Percentiles rank a stretch among this genome's conserved stretches.
These are phyloP conservation scores for Pseudogymnoascus pannorum DNA, from an alignment of 2,329 filamentous ascomycete genomes.

Conservation along the genomic window DNA sequence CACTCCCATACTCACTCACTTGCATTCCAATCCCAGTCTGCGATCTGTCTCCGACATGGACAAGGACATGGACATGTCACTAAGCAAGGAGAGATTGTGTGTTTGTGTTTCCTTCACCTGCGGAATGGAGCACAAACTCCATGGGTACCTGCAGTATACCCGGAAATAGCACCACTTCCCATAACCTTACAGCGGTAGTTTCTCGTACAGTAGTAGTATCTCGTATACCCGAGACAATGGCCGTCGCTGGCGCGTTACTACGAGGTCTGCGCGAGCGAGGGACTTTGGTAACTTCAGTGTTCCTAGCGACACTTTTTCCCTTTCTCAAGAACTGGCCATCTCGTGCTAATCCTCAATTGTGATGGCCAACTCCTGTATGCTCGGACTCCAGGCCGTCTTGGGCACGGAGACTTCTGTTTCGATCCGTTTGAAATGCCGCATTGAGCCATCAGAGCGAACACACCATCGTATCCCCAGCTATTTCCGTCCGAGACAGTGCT, in stretches of 20 bases:
- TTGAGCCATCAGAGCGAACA: neutral
- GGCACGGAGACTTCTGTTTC: constrained; percentile 1
- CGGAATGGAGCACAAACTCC: neutral
- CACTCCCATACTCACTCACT: no score
- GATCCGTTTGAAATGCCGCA: neutral
- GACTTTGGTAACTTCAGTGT: neutral
- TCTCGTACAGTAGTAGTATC: neutral
- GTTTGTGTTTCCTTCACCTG: neutral
- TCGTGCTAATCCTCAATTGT: neutral
- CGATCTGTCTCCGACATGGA: neutral
- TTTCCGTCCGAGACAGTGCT: constrained; percentile 3
- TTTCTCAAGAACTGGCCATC: neutral
- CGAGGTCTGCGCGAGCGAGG: neutral
- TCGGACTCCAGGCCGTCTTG: neutral
- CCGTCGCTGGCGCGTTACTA: neutral
- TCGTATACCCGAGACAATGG: constrained; percentile 7
- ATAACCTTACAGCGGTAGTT: neutral
- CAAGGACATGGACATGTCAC: no score
- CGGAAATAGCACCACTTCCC: neutral
- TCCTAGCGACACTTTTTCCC: neutral
- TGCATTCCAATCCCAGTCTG: neutral
- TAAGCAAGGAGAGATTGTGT: neutral
- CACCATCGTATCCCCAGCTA: neutral
- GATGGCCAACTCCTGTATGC: neutral
- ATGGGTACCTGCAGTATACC: constrained; percentile 1